phyloP scores from a whole-genome alignment of 768 basidiomycete genomes.

The Ramaria sp. region DNA sequence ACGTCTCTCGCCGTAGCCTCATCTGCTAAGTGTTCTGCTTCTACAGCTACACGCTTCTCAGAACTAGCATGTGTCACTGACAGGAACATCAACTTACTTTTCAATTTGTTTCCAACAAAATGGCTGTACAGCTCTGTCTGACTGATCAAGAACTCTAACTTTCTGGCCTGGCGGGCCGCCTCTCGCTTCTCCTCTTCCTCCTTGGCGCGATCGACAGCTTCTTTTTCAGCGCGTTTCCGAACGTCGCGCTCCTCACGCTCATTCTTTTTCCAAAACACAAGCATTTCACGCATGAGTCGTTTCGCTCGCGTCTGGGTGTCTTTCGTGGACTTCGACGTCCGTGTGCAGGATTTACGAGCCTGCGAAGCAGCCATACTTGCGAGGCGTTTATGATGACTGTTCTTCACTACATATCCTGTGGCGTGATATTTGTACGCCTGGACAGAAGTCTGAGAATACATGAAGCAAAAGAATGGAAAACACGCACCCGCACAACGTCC shows the following conservation, averaged over 20 bases:
- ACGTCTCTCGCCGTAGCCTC: constrained; percentile 28
- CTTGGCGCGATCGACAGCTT: constrained; percentile 78
- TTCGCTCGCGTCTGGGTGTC: constrained; percentile 79
- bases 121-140: constrained; percentile 98
- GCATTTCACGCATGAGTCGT: constrained; percentile 89
- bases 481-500: constrained; percentile 68
- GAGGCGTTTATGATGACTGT: constrained; percentile 64
- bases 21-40: constrained; percentile 49
- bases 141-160: constrained; percentile 96
- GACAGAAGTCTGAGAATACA: constrained; percentile 7
- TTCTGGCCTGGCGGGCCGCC: constrained; percentile 85
- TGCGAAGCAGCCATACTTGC: constrained; percentile 67
- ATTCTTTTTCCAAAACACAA: constrained; percentile 95
- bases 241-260: constrained; percentile 93
- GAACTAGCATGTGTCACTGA: neutral
- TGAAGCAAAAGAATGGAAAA: neutral
- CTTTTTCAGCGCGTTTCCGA: constrained; percentile 89
- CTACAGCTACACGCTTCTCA: constrained; percentile 43
- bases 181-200: constrained; percentile 91
- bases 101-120: constrained; percentile 95
- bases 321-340: constrained; percentile 68
- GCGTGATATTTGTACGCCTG: constrained; percentile 77
- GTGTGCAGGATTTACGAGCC: constrained; percentile 63
- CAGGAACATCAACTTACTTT: constrained; percentile 42
- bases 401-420: constrained; percentile 53